These are phyloP conservation scores for Exophiala sp. DNA, from an alignment of 2,329 filamentous ascomycete species.

Conservation along the genomic window DNA sequence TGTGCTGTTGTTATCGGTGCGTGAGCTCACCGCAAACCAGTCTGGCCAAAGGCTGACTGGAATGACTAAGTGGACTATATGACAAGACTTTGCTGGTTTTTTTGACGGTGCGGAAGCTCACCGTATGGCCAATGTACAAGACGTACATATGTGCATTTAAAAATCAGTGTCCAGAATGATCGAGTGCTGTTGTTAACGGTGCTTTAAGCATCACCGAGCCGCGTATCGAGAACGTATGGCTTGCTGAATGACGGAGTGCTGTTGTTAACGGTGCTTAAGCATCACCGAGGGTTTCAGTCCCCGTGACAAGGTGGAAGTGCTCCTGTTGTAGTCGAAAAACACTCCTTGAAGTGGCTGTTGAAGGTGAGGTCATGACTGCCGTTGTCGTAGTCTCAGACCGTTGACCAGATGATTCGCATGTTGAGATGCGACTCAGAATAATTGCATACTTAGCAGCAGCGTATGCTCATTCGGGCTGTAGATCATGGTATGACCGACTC, in stretches of 20 bases:
- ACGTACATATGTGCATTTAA: slow-evolving; percentile 3
- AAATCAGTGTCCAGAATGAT: slow-evolving; percentile 5
- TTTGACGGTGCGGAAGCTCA: slow-evolving; percentile 25
- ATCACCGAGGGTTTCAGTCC: slow-evolving; percentile 6
- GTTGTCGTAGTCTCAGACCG: neutral
- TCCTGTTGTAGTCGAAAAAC: neutral
- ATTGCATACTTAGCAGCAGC: neutral
- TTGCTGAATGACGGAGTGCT: slow-evolving; percentile 16
- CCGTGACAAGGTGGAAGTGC: neutral
- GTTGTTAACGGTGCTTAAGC: slow-evolving; percentile 22
- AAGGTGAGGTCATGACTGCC: slow-evolving; percentile 1
- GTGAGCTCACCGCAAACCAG: slow-evolving; percentile 16
- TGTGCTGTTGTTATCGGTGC: slow-evolving; percentile 21
- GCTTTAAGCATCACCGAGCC: slow-evolving; percentile 11
- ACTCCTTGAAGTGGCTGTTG: slow-evolving; percentile 2
- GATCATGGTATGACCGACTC: slow-evolving; percentile 1
- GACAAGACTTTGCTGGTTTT: slow-evolving; percentile 23
- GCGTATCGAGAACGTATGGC: neutral
- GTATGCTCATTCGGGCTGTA: too few relatives aligned
- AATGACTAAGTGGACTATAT: slow-evolving; percentile 16
- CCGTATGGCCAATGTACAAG: slow-evolving; percentile 9
- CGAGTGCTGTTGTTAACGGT: slow-evolving; percentile 14
- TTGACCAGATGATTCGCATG: neutral
- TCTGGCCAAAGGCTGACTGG: neutral
- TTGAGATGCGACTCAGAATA: neutral